Conservation (phyloP, 2,329 filamentous ascomycete species). For the Botrytis fabae region DNA sequence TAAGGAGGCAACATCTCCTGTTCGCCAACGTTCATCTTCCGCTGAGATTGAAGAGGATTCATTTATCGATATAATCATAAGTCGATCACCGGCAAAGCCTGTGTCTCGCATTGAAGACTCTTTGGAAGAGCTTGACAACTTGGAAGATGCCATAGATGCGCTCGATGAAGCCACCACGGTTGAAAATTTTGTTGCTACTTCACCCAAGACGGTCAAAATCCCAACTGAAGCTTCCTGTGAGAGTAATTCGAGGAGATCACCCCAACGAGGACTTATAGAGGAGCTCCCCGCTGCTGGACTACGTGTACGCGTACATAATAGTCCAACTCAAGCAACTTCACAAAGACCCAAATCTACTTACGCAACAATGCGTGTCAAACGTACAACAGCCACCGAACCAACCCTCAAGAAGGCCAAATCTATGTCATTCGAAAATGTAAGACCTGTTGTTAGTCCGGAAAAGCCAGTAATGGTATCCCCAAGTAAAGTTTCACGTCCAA, state of each 20-base stretch:
- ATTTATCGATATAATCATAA: conserved; percentile 43
- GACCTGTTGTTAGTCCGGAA: conserved; percentile 27
- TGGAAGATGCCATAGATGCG: conserved; percentile 61
- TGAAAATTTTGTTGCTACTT: conserved; percentile 29
- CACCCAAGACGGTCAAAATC: conserved; percentile 10
- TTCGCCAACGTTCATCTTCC: background rate
- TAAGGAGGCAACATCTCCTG: conserved; percentile 16
- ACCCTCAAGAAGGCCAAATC: conserved; percentile 35
- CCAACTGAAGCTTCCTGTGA: conserved; percentile 8
- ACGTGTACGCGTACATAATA: background rate
- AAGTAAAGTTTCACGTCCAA: conserved; percentile 40
- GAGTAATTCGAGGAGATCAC: conserved; percentile 6
- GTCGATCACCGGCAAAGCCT: conserved; percentile 43
- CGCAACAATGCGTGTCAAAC: conserved; percentile 47
- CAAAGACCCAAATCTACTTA: conserved; percentile 42
- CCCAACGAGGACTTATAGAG: conserved; percentile 5
- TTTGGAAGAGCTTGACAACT: conserved; percentile 59
- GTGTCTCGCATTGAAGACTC: conserved; percentile 61
- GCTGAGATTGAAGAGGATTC: conserved; percentile 37
- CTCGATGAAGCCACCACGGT: conserved; percentile 36
- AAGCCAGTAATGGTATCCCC: conserved; percentile 38
- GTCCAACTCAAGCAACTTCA: conserved; percentile 29
- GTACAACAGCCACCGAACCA: conserved; percentile 36
- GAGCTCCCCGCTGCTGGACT: conserved; percentile 4
- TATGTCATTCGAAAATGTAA: conserved; percentile 32